These are phyloP conservation scores for Colletotrichum godetiae DNA, from an alignment of 2,329 filamentous ascomycete species.

Conservation along the genomic window DNA sequence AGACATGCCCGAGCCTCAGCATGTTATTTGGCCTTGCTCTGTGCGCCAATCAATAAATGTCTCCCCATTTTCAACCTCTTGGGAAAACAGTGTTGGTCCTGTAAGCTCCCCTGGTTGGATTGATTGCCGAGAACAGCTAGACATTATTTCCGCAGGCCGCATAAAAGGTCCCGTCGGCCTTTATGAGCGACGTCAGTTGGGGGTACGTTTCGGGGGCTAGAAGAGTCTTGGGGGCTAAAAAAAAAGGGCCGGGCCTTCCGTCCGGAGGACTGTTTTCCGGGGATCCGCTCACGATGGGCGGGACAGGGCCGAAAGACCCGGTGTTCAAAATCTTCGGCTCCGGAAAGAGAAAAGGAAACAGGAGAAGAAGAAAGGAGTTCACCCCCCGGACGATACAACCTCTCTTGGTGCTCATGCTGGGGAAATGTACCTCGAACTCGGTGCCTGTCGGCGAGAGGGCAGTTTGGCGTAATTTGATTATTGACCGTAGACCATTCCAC, in stretches of 20 bases:
- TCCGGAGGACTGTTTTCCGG: not conserved
- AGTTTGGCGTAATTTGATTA: no score
- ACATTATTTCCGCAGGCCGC: not conserved
- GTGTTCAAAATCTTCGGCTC: no score
- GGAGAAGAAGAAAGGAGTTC: no score
- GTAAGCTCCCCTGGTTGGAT: constrained; percentile 10
- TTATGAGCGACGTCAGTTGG: not conserved
- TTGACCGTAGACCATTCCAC: no score
- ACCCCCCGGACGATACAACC: no score
- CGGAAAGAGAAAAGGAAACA: no score
- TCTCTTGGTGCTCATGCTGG: no score
- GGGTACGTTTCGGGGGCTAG: no score
- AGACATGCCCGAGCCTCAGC: not conserved
- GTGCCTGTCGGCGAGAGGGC: no score
- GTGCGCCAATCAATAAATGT: not conserved
- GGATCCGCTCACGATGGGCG: constrained; percentile 17
- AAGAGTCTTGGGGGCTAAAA: not conserved
- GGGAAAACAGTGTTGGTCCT: not conserved
- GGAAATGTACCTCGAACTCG: no score
- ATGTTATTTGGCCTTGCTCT: not conserved
- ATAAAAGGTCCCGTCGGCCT: no score
- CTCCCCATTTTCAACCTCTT: not conserved
- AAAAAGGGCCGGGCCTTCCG: not conserved
- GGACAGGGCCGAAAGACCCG: not conserved
- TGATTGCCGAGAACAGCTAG: constrained; percentile 16